phyloP scores from a whole-genome alignment of 2,329 filamentous ascomycete species.

The Aspergillus candidus region DNA sequence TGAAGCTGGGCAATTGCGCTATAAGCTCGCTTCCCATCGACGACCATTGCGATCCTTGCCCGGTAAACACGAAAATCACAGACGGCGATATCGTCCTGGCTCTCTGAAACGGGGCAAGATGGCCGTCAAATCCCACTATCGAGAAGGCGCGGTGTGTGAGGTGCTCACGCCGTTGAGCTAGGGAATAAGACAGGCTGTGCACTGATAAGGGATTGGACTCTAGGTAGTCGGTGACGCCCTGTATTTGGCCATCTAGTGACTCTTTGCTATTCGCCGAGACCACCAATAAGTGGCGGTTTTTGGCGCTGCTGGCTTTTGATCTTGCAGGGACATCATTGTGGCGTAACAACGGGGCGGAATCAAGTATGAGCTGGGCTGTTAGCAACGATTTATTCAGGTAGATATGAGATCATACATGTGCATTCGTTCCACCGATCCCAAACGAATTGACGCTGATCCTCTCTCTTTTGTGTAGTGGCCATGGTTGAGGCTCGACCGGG shows the following conservation, averaged over 20 bases:
- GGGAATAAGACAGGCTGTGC: conserved; percentile 12
- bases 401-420: conserved; percentile 12
- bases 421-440: conserved; percentile 25
- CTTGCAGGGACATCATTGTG: too few species aligned
- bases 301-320: too few species aligned
- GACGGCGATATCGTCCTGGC: background rate
- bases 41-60: conserved; percentile 34
- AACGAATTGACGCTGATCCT: conserved; percentile 30
- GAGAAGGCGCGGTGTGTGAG: conserved; percentile 12
- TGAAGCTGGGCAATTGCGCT: conserved; percentile 12
- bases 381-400: background rate
- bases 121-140: background rate
- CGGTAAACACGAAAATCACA: conserved; percentile 28
- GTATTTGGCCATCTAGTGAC: conserved; percentile 8
- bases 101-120: conserved; percentile 4
- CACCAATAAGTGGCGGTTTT: conserved; percentile 6
- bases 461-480: conserved; percentile 19
- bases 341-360: conserved; percentile 5
- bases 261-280: conserved; percentile 12
- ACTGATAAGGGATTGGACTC: conserved; percentile 1
- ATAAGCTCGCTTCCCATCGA: conserved; percentile 29
- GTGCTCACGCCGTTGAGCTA: conserved; percentile 11
- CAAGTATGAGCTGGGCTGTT: conserved; percentile 6
- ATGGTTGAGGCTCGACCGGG: conserved; percentile 14
- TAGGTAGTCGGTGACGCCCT: conserved; percentile 5